Conservation (phyloP, 108 stramenopile genomes). For the Pseudonitzschia delicatissima region DNA sequence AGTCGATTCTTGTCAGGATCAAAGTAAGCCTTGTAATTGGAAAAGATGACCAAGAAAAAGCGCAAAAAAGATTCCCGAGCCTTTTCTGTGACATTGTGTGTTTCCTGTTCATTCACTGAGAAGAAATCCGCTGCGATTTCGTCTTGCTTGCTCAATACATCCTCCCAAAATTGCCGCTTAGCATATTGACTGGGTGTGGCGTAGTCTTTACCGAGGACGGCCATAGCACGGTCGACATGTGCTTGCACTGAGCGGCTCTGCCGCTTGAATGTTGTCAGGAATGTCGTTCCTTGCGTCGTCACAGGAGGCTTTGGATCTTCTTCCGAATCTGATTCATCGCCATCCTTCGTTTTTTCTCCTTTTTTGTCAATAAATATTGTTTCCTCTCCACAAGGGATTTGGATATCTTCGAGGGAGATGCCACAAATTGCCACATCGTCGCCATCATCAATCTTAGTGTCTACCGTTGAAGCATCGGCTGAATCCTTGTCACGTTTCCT, state of each 20-base stretch:
- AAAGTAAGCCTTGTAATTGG: constrained; percentile 48
- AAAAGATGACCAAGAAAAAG: constrained; percentile 66
- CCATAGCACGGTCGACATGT: constrained; percentile 6
- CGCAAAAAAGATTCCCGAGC: constrained; percentile 71
- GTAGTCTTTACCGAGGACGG: neutral
- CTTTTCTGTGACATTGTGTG: neutral
- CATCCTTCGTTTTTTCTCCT: neutral
- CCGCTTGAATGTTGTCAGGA: constrained; percentile 5
- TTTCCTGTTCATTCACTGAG: neutral
- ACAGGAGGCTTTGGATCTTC: neutral
- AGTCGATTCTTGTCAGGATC: constrained; percentile 34
- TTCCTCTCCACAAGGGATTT: constrained; percentile 7
- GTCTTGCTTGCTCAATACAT: constrained; percentile 21
- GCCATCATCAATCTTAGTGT: neutral
- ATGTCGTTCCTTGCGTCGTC: neutral
- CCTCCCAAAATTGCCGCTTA: neutral
- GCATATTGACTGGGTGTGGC: neutral
- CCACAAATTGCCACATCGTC: neutral
- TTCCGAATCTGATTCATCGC: neutral
- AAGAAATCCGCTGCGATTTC: constrained; percentile 20
- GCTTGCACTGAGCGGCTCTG: constrained; percentile 27
- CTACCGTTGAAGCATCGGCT: neutral
- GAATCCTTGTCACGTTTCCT: neutral
- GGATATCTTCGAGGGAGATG: neutral
- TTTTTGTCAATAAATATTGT: neutral